Conservation (phyloP, 345 rosid species). For the Eucalyptus regnans region DNA sequence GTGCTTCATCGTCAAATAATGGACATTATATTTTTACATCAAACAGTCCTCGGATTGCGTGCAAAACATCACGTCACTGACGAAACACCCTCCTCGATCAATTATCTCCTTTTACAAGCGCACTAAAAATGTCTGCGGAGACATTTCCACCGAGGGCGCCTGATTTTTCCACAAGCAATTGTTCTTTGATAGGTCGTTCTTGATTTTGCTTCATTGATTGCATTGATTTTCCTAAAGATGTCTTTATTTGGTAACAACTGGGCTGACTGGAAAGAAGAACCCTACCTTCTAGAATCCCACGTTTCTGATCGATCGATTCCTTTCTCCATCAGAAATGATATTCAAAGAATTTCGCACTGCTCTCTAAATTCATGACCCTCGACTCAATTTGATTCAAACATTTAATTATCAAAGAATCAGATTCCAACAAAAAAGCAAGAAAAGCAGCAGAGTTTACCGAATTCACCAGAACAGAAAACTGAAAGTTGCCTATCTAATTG, state of each 20-base stretch:
- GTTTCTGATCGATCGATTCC: not conserved
- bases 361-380: not conserved
- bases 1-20: not conserved
- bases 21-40: not conserved
- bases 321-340: not conserved
- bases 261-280: not conserved
- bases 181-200: not conserved
- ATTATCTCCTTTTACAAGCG: not conserved
- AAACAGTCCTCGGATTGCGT: not conserved
- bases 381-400: not conserved
- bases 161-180: not conserved
- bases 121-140: not conserved
- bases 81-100: not conserved
- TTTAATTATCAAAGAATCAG: not conserved
- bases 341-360: not conserved
- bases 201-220: not conserved
- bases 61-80: not conserved
- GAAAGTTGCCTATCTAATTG: not conserved
- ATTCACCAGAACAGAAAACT: not conserved
- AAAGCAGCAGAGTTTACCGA: not conserved
- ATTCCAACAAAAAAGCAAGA: not conserved
- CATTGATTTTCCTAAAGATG: not conserved
- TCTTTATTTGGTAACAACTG: not conserved
- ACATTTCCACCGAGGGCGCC: not conserved
- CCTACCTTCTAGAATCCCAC: not conserved